Conservation (phyloP, 106 monocot species). For the Dendrobium catenatum region DNA sequence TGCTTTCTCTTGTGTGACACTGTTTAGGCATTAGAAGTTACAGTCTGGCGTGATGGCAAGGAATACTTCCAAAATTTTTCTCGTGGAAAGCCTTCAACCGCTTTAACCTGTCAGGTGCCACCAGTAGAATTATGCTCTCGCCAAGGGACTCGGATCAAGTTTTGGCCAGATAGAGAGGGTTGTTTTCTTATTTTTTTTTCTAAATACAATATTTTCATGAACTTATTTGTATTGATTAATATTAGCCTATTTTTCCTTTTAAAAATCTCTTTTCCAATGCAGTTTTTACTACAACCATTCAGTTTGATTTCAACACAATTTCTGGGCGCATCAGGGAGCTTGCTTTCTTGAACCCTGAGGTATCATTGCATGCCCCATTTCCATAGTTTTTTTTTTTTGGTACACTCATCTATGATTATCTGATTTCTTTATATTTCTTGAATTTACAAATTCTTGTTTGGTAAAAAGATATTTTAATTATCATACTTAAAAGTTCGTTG, state of each 20-base stretch:
- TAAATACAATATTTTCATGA: background rate
- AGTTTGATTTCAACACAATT: conserved; percentile 83
- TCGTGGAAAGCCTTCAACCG: conserved; percentile 84
- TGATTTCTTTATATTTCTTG: background rate
- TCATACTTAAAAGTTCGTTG: background rate
- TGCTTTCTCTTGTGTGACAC: background rate
- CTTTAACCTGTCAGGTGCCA: conserved; percentile 28
- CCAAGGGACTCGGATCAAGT: conserved; percentile 78
- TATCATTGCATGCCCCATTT: conserved; percentile 14
- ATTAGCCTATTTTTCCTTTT: background rate
- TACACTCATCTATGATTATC: too few species aligned
- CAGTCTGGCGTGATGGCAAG: conserved; percentile 89
- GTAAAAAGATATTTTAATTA: background rate
- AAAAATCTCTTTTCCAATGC: conserved; percentile 6
- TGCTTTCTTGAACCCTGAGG: conserved; percentile 94
- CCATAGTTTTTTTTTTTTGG: background rate
- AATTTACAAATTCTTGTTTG: background rate
- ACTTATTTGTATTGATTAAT: background rate
- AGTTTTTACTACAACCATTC: conserved; percentile 88
- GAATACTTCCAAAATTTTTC: conserved; percentile 73
- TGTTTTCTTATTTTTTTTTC: background rate
- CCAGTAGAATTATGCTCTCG: conserved; percentile 34
- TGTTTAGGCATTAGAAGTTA: conserved; percentile 73
- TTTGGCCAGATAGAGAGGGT: conserved; percentile 97
- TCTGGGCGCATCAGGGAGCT: conserved; percentile 91